Evolutionary conservation across 2,329 filamentous ascomycete species (phyloP).

Genomic region (Epicoccum nigrum): DNA sequence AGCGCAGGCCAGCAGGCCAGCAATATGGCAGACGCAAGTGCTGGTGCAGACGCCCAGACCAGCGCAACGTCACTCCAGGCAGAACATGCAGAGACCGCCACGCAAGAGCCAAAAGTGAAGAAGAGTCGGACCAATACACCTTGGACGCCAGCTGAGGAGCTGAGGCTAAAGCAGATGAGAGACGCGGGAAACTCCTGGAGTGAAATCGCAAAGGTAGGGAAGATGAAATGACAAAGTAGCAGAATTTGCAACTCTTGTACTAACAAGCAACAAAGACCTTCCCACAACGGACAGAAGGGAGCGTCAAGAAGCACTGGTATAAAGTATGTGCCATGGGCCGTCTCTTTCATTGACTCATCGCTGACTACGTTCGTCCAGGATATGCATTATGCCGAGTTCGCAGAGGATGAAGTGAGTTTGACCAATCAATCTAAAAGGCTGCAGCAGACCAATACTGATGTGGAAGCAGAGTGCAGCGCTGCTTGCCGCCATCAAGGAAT

Average conservation of each 20-base stretch:
- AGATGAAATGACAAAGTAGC: background rate
- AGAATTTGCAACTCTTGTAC: background rate
- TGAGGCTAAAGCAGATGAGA: constrained; percentile 90
- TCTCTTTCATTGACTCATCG: constrained; percentile 19
- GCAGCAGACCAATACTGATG: constrained; percentile 31
- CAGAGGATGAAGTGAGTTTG: constrained; percentile 82
- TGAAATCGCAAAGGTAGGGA: constrained; percentile 88
- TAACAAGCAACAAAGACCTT: constrained; percentile 69
- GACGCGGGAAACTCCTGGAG: constrained; percentile 95
- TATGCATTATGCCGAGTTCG: constrained; percentile 99
- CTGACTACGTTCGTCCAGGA: constrained; percentile 64
- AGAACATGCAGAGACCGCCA: constrained; percentile 29
- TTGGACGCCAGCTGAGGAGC: constrained; percentile 94
- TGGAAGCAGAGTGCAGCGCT: constrained; percentile 72
- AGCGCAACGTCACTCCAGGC: constrained; percentile 33
- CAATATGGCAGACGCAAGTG: constrained; percentile 30
- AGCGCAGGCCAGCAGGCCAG: constrained; percentile 32
- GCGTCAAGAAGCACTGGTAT: constrained; percentile 99
- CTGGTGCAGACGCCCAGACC: constrained; percentile 22
- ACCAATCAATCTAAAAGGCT: constrained; percentile 7
- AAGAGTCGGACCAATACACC: constrained; percentile 98
- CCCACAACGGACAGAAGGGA: constrained; percentile 90
- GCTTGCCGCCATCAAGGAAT: constrained; percentile 95
- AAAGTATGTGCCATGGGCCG: constrained; percentile 65
- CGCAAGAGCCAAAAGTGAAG: constrained; percentile 64